A percentile compares a stretch with the other conserved stretches of the same genome.
Evolutionary conservation across 2,329 filamentous ascomycete species (phyloP).

Genomic region (Cladophialophora exuberans): DNA sequence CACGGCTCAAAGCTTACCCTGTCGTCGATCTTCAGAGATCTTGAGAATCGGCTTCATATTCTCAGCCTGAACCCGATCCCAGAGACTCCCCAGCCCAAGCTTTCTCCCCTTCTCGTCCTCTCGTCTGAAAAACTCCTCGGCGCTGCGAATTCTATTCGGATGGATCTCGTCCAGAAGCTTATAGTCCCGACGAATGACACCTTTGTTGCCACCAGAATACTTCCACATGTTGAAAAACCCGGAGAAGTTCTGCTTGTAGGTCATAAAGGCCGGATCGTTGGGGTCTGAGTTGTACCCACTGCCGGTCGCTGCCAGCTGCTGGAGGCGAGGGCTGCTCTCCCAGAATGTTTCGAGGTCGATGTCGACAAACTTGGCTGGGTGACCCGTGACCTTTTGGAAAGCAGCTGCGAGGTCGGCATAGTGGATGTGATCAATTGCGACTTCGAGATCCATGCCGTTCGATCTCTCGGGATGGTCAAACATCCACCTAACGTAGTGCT

Average conservation of each 20-base stretch:
- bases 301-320: slow-evolving; percentile 31
- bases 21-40: slow-evolving; percentile 24
- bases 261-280: slow-evolving; percentile 44
- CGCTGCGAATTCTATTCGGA: slow-evolving; percentile 52
- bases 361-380: slow-evolving; percentile 47
- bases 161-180: slow-evolving; percentile 56
- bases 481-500: slow-evolving; percentile 52
- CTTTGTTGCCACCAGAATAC: slow-evolving; percentile 45
- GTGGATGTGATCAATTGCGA: slow-evolving; percentile 47
- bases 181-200: slow-evolving; percentile 53
- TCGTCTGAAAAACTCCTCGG: slow-evolving; percentile 53
- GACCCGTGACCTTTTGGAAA: slow-evolving; percentile 49
- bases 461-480: slow-evolving; percentile 51
- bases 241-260: slow-evolving; percentile 52
- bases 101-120: slow-evolving; percentile 24
- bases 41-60: slow-evolving; percentile 31
- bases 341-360: slow-evolving; percentile 42
- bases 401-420: slow-evolving; percentile 47
- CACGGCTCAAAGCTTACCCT: slow-evolving; percentile 21
- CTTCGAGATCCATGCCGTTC: slow-evolving; percentile 51
- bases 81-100: slow-evolving; percentile 26
- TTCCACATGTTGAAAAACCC: slow-evolving; percentile 56
- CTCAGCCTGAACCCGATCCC: slow-evolving; percentile 28
- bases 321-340: slow-evolving; percentile 26
- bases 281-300: slow-evolving; percentile 44